phyloP scores from a whole-genome alignment of 116 monocot species.

The Trichopus zeylanicus region DNA sequence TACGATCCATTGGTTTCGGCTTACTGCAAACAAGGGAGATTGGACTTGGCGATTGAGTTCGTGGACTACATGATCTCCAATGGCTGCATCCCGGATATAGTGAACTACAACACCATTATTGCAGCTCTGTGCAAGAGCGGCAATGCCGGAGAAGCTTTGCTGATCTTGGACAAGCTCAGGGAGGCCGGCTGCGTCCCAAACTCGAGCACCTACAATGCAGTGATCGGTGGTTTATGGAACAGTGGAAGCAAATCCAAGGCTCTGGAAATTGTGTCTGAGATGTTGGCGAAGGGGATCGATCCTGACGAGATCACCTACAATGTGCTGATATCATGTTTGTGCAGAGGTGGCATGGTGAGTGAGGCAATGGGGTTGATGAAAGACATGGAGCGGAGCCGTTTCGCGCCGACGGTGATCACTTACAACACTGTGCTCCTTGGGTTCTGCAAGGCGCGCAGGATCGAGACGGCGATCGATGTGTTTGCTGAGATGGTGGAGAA shows the following conservation, averaged over 20 bases:
- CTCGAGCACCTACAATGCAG: constrained; percentile 43
- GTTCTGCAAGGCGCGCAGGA: constrained; percentile 38
- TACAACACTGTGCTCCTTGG: constrained; percentile 51
- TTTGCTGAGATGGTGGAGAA: constrained; percentile 37
- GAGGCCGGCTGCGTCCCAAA: constrained; percentile 34
- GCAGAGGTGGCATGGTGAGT: constrained; percentile 67
- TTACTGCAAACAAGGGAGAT: constrained; percentile 52
- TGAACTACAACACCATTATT: constrained; percentile 66
- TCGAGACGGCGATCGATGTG: constrained; percentile 25
- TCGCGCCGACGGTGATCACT: constrained; percentile 36
- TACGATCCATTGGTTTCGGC: constrained; percentile 52
- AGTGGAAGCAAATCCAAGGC: constrained; percentile 28
- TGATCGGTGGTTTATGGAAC: constrained; percentile 61
- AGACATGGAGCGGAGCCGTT: constrained; percentile 38
- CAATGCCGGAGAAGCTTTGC: constrained; percentile 29
- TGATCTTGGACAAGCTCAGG: constrained; percentile 35
- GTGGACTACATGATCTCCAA: constrained; percentile 44
- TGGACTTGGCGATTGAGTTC: constrained; percentile 54
- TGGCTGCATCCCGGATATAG: constrained; percentile 46
- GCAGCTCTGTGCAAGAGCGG: constrained; percentile 68
- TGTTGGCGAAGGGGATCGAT: constrained; percentile 50
- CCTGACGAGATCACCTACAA: constrained; percentile 64
- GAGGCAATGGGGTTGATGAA: constrained; percentile 34
- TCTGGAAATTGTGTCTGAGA: constrained; percentile 35
- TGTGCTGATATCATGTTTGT: constrained; percentile 49